phyloP scores from a whole-genome alignment of 768 basidiomycete species.

The Auricularia cornea region DNA sequence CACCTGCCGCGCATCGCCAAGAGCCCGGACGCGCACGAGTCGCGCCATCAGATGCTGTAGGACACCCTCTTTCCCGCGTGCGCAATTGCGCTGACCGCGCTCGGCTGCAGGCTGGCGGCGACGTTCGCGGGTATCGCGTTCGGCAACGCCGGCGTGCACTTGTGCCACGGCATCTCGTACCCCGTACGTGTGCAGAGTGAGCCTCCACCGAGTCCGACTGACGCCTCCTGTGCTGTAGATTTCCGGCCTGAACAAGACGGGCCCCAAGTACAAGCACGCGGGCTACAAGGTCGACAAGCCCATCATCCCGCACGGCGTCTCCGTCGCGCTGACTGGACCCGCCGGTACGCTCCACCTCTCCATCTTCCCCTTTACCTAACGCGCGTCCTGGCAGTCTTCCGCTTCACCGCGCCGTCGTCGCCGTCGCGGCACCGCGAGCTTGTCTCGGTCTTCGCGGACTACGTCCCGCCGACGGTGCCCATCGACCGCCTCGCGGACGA shows the following conservation, averaged over 20 bases:
- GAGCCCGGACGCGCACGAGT: constrained; percentile 70
- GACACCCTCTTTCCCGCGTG: constrained; percentile 13
- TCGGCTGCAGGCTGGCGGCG: constrained; percentile 58
- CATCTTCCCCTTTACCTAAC: constrained; percentile 6
- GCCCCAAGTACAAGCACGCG: constrained; percentile 85
- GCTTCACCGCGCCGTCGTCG: constrained; percentile 90
- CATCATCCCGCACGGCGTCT: constrained; percentile 89
- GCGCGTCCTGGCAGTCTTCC: constrained; percentile 59
- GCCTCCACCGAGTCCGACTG: constrained; percentile 1
- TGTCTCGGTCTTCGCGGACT: constrained; percentile 62
- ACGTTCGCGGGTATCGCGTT: constrained; percentile 96
- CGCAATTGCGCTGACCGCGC: background rate
- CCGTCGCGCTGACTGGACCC: constrained; percentile 84
- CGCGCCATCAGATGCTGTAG: constrained; percentile 88
- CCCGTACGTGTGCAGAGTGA: constrained; percentile 43
- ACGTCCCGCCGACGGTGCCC: constrained; percentile 40
- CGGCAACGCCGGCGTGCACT: constrained; percentile 86
- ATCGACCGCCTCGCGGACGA: constrained; percentile 66
- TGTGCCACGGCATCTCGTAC: constrained; percentile 87
- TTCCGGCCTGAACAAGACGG: constrained; percentile 89
- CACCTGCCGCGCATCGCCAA: constrained; percentile 82
- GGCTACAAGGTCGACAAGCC: constrained; percentile 81
- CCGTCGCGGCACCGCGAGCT: constrained; percentile 87
- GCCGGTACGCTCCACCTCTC: constrained; percentile 41
- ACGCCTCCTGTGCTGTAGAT: constrained; percentile 42